phyloP scores from a whole-genome alignment of 2,329 filamentous ascomycete species.

The Penicillium sp. region DNA sequence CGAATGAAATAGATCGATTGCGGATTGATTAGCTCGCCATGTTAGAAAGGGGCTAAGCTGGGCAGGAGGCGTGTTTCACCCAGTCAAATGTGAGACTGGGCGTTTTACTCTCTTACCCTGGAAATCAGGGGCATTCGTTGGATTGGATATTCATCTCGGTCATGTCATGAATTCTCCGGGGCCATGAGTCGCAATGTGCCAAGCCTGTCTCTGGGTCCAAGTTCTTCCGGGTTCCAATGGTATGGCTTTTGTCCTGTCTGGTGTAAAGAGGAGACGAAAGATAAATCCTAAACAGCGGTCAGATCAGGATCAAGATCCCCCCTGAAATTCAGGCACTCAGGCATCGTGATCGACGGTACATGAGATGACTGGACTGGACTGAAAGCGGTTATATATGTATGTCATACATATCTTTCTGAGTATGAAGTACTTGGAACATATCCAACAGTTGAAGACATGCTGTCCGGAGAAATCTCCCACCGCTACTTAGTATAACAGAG shows the following conservation, averaged over 20 bases:
- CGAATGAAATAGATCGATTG: constrained; percentile 25
- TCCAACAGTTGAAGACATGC: neutral
- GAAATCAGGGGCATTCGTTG: neutral
- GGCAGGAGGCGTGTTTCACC: constrained; percentile 13
- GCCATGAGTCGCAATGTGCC: neutral
- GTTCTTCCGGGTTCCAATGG: neutral
- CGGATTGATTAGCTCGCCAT: constrained; percentile 21
- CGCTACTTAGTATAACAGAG: neutral
- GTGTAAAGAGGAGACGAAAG: neutral
- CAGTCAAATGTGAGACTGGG: neutral
- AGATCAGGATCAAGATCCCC: neutral
- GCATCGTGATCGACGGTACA: constrained; percentile 6
- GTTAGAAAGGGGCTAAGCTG: constrained; percentile 5
- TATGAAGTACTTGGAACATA: neutral
- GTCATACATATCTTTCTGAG: neutral
- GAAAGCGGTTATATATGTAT: constrained; percentile 3
- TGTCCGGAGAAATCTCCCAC: neutral
- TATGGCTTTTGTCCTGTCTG: neutral
- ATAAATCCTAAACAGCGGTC: neutral
- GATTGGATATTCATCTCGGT: neutral
- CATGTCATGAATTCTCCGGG: neutral
- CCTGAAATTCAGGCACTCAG: neutral
- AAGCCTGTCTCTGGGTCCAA: neutral
- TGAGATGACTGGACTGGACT: neutral
- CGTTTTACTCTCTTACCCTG: neutral